Percentiles rank a stretch among this genome's conserved stretches.
Conservation (phyloP, 495 filamentous ascomycete species). For the Penicillium alfredii region DNA sequence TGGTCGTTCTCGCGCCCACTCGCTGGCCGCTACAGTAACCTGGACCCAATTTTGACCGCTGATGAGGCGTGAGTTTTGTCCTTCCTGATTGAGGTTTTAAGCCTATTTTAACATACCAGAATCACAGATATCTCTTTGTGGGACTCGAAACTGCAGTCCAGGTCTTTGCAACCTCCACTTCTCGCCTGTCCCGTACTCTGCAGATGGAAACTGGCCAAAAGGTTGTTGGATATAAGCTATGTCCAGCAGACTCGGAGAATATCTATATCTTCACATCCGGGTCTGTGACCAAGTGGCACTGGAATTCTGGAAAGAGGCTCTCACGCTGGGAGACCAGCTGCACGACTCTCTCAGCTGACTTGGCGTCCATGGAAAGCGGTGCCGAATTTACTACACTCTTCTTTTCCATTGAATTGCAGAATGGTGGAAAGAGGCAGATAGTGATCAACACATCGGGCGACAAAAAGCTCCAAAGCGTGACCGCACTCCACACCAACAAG, state of each 20-base stretch:
- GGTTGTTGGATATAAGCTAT: slow-evolving; percentile 53
- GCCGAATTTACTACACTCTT: slow-evolving; percentile 4
- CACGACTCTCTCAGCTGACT: slow-evolving; percentile 21
- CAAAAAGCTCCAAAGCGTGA: slow-evolving; percentile 17
- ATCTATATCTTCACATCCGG: slow-evolving; percentile 70
- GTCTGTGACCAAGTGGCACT: slow-evolving; percentile 66
- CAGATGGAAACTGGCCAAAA: slow-evolving; percentile 27
- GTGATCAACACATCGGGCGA: slow-evolving; percentile 16
- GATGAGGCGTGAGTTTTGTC: slow-evolving; percentile 67
- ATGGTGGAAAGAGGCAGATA: slow-evolving; percentile 31
- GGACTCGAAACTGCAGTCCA: slow-evolving; percentile 59
- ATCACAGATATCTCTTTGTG: slow-evolving; percentile 60
- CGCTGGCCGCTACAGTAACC: slow-evolving; percentile 40
- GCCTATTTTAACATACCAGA: slow-evolving; percentile 20
- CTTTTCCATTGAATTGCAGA: slow-evolving; percentile 19
- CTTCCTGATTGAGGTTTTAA: background rate
- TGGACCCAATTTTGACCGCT: slow-evolving; percentile 70
- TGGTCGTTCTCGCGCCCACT: slow-evolving; percentile 34
- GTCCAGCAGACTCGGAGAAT: slow-evolving; percentile 48
- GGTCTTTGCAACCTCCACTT: slow-evolving; percentile 75
- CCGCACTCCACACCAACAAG: slow-evolving; percentile 25
- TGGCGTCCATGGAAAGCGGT: slow-evolving; percentile 11
- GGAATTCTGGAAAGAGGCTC: slow-evolving; percentile 53
- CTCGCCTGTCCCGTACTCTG: slow-evolving; percentile 63
- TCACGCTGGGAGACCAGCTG: slow-evolving; percentile 39